Evolutionary conservation across 2,329 filamentous ascomycete genomes (phyloP), one percentile per base, ranked within the genome.

Genomic region (Pestalotiopsis fici): DNA sequence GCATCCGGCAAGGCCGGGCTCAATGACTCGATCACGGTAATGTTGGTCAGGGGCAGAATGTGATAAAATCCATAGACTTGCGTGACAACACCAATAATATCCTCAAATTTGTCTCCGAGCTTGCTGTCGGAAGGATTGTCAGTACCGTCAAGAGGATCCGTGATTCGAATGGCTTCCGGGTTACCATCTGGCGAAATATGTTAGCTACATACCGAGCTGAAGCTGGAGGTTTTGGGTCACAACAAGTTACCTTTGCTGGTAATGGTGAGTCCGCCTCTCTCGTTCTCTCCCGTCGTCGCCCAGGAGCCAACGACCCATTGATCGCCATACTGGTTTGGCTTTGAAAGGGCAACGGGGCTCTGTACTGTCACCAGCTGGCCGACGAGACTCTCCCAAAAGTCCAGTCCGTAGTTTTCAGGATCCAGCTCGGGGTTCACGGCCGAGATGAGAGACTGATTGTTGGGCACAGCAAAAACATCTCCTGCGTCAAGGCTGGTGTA

Each of bases 371-470:
- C 90, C 7, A 92, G 81, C 77, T 93, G 89, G 31, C 90, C 91
- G 65, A 82, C 83, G 67, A 93, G 78, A 69, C 86, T 90, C 83
- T 93, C 89, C 91, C 91, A 93, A 74, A 93, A 93, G 76, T 93
- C 91, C 35, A 93, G 81, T 2, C 91, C 91, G 73, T 90, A 93
- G 55, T 81, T 78, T 25, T 80, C 79, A 2, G 90, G 90, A 68
- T 90, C 77, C 50, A 93, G 83, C 15, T 80, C 79, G 0, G 90
- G 90, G 75, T 93, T 93, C 39, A 75, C 80, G 5, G 77, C 80
- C 2, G 89, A 90, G 50, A 93, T 74, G 70, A 84, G 83, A 69
- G 81, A 85, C 50, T 81, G 80, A 68, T 88, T 90, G 74, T 91
- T 91, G 12, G 91, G 91, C 4, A 91, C 79, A 1, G 80, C 85